Evolutionary conservation across 1,284 basidiomycete genomes (phyloP), one percentile per base, ranked within the genome.

Genomic region (Ceratobasidium sp.): DNA sequence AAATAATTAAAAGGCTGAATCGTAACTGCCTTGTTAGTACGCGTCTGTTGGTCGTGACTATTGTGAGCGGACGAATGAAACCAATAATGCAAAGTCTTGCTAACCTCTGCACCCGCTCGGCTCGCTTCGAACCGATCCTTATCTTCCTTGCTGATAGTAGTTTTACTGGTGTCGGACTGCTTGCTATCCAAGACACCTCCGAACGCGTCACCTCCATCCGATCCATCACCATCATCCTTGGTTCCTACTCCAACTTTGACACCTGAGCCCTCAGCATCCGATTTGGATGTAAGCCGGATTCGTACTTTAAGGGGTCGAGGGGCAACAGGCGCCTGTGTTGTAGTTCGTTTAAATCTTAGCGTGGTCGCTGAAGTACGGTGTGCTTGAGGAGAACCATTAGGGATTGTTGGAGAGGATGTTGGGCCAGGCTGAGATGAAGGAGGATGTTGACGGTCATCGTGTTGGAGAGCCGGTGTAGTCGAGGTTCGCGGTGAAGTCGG

Each of bases 81-180:
- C 39, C 23, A 52, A 41, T 26, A 16, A 57, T 58, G 53, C 41
- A 23, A 74, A 72, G 21, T 39, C 18, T 5, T 1, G 50, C 77
- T 78, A 76, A 91, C 89, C 82, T 97, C 94, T 36, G 93, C 92
- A 14, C 84, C 79, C 46, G 84, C 77, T 67, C 90, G 85, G 77
- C 91, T 92, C 74, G 84, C 84, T 75, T 96, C 92, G 79, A 94
- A 98, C 50, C 87, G 84, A 62, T 85, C 80, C 77, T 92, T 91
- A 80, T 99, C 97, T 9, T 79, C 78, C n/a, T 81, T 80, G 1
- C 81, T 79, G 45, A 96, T 88, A 4, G 81, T 79, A n/a, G 95
- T 96, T 75, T 88, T 89, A 21, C 84, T 82, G 32, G 86, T 92
- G 79, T 95, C 92, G 32, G 94, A 88, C 67, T 98, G 92, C 16